Evolutionary conservation across 148 eudicot species (phyloP).

Genomic region (Amaranthus hypochondriacus): DNA sequence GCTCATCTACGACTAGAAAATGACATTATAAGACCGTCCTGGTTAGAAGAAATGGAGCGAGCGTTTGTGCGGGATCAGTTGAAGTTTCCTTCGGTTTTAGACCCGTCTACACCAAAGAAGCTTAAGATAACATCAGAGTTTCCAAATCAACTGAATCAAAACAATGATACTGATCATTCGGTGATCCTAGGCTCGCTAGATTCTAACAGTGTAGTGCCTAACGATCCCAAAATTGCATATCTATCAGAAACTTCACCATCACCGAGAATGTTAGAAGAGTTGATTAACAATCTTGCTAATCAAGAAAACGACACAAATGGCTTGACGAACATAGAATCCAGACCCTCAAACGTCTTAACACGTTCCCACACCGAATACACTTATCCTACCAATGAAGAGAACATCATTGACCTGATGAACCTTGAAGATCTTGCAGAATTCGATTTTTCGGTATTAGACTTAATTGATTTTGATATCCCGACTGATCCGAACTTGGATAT

Average conservation of each 20-base stretch:
- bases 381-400: neutral
- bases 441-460: constrained; percentile 14
- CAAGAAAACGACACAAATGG: neutral
- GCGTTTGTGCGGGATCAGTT: neutral
- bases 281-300: neutral
- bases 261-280: neutral
- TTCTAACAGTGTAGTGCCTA: too few species aligned
- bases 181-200: neutral
- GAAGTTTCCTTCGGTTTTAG: neutral
- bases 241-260: neutral
- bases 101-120: neutral
- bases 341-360: neutral
- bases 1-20: neutral
- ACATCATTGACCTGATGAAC: neutral
- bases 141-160: neutral
- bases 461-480: constrained; percentile 9
- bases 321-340: neutral
- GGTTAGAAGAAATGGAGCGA: constrained; percentile 18
- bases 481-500: neutral
- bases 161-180: neutral
- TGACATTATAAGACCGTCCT: neutral
- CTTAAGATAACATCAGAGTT: neutral
- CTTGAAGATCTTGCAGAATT: neutral
- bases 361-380: too few species aligned
- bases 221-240: too few species aligned